Evolutionary conservation across 2,329 filamentous ascomycete species (phyloP).

Genomic region (Sporothrix euskadiensis): DNA sequence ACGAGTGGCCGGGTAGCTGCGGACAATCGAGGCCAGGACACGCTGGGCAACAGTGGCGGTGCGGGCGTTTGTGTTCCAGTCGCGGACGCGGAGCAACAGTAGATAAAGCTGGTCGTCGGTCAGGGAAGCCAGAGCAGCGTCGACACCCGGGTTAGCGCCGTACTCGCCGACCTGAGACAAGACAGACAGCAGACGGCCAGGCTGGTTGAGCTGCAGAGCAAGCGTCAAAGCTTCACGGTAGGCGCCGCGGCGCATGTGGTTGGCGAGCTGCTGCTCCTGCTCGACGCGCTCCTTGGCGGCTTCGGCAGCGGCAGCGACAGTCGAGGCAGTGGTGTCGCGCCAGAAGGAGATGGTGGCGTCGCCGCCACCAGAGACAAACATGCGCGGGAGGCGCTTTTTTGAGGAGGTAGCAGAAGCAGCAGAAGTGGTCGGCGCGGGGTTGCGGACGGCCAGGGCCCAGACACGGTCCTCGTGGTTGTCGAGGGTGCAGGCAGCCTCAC

Average conservation of each 20-base stretch:
- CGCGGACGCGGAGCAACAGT: constrained; percentile 77
- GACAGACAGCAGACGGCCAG: constrained; percentile 77
- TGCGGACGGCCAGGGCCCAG: constrained; percentile 80
- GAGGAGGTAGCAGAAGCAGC: background rate
- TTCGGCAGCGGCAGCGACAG: constrained; percentile 70
- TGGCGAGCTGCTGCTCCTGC: constrained; percentile 91
- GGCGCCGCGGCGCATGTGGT: constrained; percentile 83
- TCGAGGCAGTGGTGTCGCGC: constrained; percentile 84
- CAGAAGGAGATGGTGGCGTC: constrained; percentile 95
- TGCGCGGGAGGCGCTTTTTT: constrained; percentile 44
- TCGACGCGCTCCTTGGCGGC: constrained; percentile 77
- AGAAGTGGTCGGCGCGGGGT: constrained; percentile 45
- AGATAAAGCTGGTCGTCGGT: constrained; percentile 83
- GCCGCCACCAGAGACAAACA: constrained; percentile 84
- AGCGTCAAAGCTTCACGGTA: constrained; percentile 92
- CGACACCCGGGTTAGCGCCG: constrained; percentile 57
- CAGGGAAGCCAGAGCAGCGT: constrained; percentile 76
- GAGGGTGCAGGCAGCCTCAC: constrained; percentile 83
- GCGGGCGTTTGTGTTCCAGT: constrained; percentile 96
- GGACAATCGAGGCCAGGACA: constrained; percentile 76
- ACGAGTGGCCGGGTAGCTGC: constrained; percentile 75
- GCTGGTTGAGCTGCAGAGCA: constrained; percentile 91
- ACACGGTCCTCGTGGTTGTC: constrained; percentile 97
- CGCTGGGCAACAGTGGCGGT: constrained; percentile 83
- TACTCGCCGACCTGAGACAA: constrained; percentile 68